phyloP scores from a whole-genome alignment of 352 stramenopile genomes.

The Blastocystis sp. region DNA sequence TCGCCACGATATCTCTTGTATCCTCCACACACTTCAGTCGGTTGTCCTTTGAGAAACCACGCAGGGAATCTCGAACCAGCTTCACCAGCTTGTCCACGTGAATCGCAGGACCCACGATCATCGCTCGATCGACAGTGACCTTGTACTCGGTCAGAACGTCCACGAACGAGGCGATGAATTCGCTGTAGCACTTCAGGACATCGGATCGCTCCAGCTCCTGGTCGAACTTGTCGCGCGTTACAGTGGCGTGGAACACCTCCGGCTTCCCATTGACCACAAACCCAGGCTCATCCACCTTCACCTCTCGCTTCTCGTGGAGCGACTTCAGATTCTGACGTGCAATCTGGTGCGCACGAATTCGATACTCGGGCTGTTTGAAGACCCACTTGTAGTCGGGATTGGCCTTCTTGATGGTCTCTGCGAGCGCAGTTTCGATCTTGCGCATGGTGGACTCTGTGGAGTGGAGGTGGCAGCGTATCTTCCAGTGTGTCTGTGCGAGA shows the following conservation, averaged over 20 bases:
- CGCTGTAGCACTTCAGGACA: background rate
- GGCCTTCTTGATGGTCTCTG: background rate
- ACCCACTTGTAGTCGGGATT: background rate
- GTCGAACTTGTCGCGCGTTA: background rate
- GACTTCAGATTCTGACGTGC: background rate
- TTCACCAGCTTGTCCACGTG: background rate
- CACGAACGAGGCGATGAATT: background rate
- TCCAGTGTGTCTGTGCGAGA: slow-evolving; percentile 22
- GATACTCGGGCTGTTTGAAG: background rate
- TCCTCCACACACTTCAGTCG: background rate
- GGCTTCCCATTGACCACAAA: background rate
- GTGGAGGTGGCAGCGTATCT: slow-evolving; percentile 39
- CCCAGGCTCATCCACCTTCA: background rate
- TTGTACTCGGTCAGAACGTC: background rate
- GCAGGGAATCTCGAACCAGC: background rate
- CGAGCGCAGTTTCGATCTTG: background rate
- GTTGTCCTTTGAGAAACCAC: background rate
- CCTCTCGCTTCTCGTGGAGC: background rate
- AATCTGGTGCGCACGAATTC: background rate
- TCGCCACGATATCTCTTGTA: background rate
- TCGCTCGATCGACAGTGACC: background rate
- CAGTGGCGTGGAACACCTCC: background rate
- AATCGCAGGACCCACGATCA: background rate
- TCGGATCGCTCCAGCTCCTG: background rate
- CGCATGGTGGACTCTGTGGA: slow-evolving; percentile 3